These are phyloP conservation scores for Picochlorum sp. DNA, from an alignment of 139 green algal species.

Conservation along the genomic window DNA sequence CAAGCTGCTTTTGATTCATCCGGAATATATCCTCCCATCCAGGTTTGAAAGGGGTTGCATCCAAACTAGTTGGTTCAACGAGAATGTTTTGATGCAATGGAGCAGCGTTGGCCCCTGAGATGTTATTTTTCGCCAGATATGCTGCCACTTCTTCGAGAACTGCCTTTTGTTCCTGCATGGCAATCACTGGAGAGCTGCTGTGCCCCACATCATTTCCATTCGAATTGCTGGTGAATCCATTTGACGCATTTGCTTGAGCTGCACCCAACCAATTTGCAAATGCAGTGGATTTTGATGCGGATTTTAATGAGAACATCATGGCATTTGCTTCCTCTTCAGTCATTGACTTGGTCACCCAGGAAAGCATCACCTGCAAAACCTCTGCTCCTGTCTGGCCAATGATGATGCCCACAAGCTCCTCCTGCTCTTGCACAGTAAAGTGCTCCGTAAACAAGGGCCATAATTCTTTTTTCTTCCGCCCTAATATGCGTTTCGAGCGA, in stretches of 20 bases:
- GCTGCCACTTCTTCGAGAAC: constrained; percentile 56
- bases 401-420: constrained; percentile 83
- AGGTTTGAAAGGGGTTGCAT: constrained; percentile 52
- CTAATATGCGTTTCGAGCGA: constrained; percentile 73
- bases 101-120: not conserved
- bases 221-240: not conserved
- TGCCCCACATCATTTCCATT: not conserved
- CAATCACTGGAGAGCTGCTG: not conserved
- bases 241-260: constrained; percentile 16
- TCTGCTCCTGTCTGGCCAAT: constrained; percentile 89
- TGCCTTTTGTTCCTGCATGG: constrained; percentile 10
- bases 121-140: constrained; percentile 42
- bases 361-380: constrained; percentile 88
- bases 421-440: constrained; percentile 87
- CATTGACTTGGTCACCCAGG: constrained; percentile 79
- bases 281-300: constrained; percentile 80
- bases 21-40: constrained; percentile 97
- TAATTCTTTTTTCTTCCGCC: constrained; percentile 87
- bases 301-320: constrained; percentile 73
- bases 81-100: not conserved
- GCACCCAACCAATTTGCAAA: constrained; percentile 90
- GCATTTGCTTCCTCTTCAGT: constrained; percentile 57
- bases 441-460: constrained; percentile 92
- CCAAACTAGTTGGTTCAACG: constrained; percentile 14
- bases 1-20: constrained; percentile 98